Percentiles rank a stretch among this genome's conserved stretches.
Conservation (phyloP, 164 flowering plant species). For the Magnolia officinalis region DNA sequence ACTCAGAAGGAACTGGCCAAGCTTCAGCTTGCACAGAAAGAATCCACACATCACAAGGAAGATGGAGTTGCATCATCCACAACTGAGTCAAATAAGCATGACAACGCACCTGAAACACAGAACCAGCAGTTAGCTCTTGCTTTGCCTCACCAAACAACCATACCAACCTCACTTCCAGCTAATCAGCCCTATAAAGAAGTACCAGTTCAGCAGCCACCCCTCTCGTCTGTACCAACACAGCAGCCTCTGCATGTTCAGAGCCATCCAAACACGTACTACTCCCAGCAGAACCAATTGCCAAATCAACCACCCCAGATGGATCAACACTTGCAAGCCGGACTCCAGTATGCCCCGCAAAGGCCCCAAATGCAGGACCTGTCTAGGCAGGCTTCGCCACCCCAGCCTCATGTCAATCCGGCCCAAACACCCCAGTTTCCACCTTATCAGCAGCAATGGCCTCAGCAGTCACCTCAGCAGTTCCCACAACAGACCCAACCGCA, state of each 20-base stretch:
- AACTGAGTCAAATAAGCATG: slow-evolving; percentile 41
- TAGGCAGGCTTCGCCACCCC: slow-evolving; percentile 40
- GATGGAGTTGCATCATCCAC: slow-evolving; percentile 28
- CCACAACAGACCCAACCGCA: slow-evolving; percentile 32
- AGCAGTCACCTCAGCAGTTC: slow-evolving; percentile 59
- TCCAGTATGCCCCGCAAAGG: slow-evolving; percentile 41
- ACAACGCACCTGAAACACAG: slow-evolving; percentile 43
- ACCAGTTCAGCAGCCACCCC: slow-evolving; percentile 22
- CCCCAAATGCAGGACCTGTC: slow-evolving; percentile 47
- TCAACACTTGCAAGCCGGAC: slow-evolving; percentile 51
- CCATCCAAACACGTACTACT: slow-evolving; percentile 56
- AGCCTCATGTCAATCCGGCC: slow-evolving; percentile 46
- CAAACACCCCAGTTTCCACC: slow-evolving; percentile 39
- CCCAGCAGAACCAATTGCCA: slow-evolving; percentile 46
- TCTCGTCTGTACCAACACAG: slow-evolving; percentile 41
- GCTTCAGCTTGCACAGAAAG: slow-evolving; percentile 73
- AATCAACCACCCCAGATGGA: slow-evolving; percentile 36
- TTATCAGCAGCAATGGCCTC: slow-evolving; percentile 73
- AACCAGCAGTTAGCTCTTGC: slow-evolving; percentile 85
- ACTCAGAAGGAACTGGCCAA: slow-evolving; percentile 88
- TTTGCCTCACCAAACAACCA: slow-evolving; percentile 58
- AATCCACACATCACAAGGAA: slow-evolving; percentile 41
- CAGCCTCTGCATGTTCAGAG: slow-evolving; percentile 34
- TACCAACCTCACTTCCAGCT: slow-evolving; percentile 33
- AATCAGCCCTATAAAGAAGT: slow-evolving; percentile 25